Evolutionary conservation across 495 filamentous ascomycete species (phyloP), one percentile per base, ranked within the genome.

Genomic region (Aspergillus campestris): DNA sequence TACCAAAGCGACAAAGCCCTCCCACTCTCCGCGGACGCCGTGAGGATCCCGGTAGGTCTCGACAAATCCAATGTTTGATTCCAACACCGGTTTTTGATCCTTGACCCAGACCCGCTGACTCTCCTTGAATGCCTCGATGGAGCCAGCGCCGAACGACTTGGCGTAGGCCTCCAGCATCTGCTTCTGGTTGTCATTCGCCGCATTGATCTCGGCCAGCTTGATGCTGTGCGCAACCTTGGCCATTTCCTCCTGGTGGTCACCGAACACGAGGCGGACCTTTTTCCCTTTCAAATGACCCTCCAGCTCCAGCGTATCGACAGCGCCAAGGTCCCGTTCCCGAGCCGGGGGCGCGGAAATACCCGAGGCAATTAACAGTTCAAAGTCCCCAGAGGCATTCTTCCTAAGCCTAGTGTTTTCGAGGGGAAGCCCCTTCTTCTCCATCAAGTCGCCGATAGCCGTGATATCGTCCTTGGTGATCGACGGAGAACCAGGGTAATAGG

Each of bases 41-140:
- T 88, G 84, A 1, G 92, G 92, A 60, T 98, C 92, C 40, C 92
- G 79, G 58, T 97, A 98, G 0, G 90, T 95, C 67, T 98, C 92
- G 34, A 98, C 84, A 56, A 97, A 98, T 1, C 92, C 92, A 45
- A 97, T 79, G 61, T 97, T 91, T 12, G 77, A 84, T 63, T 97
- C 92, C 12, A 98, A 81, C 62, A 78, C 81, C 6, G 92, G 92
- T 11, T 87, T 84, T 47, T 90, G 86, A 51, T 98, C 90, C 41
- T 84, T 80, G 36, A 98, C 90, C 92, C 92, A 98, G 51, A 81
- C 80, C 40, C 89, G 74, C 61, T 98, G 92, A 51, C 80, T 82
- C 55, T 94, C 84, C 70, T 94, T 95, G 74, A 89, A 94, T 28
- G 87, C 84, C 40, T 86, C 70, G 24, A 95, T 77, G 10, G 87